Conservation (phyloP, 2,329 filamentous ascomycete genomes). For the Elsinoe perseae region DNA sequence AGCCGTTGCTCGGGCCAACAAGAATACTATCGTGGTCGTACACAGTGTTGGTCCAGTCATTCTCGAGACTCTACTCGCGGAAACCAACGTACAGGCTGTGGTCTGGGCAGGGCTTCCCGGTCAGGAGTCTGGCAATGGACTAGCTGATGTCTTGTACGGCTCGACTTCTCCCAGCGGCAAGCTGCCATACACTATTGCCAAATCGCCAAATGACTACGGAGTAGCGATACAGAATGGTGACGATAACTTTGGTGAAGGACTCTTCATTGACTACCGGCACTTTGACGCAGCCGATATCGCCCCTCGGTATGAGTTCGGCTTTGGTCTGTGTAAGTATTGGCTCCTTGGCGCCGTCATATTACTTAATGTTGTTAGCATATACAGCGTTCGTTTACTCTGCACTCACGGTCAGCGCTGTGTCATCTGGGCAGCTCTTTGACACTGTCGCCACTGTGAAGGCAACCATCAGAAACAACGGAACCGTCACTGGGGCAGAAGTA, state of each 20-base stretch:
- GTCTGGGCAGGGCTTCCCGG: slow-evolving; percentile 48
- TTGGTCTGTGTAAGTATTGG: slow-evolving; percentile 42
- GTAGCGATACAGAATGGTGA: background rate
- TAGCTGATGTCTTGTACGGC: slow-evolving; percentile 73
- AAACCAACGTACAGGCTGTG: slow-evolving; percentile 33
- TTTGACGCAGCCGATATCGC: slow-evolving; percentile 69
- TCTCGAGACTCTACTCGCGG: slow-evolving; percentile 21
- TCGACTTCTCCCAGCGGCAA: slow-evolving; percentile 71
- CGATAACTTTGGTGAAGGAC: slow-evolving; percentile 59
- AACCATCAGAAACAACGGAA: slow-evolving; percentile 56
- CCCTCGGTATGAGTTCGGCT: slow-evolving; percentile 81
- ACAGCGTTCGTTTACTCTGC: slow-evolving; percentile 36
- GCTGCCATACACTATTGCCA: slow-evolving; percentile 80
- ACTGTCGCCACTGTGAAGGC: slow-evolving; percentile 50
- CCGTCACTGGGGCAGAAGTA: slow-evolving; percentile 42
- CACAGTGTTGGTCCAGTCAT: slow-evolving; percentile 30
- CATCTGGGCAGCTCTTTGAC: slow-evolving; percentile 59
- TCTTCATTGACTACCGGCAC: slow-evolving; percentile 84
- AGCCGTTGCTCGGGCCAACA: slow-evolving; percentile 37
- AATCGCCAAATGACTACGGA: slow-evolving; percentile 60
- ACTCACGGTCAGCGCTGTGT: slow-evolving; percentile 40
- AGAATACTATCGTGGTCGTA: slow-evolving; percentile 44
- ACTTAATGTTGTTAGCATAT: slow-evolving; percentile 28
- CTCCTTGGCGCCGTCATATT: background rate
- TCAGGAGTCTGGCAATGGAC: slow-evolving; percentile 75